Evolutionary conservation across 208 protist species (phyloP).

Genomic region (Wallacemonas rigidus): DNA sequence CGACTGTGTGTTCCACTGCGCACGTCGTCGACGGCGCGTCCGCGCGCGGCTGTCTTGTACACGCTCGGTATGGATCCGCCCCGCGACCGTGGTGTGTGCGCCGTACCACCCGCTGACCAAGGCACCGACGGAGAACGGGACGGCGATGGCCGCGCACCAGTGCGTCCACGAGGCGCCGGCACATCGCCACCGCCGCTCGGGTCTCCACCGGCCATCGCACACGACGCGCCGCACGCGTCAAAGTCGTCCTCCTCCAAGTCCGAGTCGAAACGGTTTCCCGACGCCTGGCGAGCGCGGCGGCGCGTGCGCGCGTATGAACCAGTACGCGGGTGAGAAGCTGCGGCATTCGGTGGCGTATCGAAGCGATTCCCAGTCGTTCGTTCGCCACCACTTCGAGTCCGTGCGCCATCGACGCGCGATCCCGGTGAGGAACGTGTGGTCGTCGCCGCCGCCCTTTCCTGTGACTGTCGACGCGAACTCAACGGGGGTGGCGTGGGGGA

Average conservation of each 20-base stretch:
- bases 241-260: not conserved
- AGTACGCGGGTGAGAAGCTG: not conserved
- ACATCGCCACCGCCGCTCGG: constrained; percentile 40
- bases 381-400: not conserved
- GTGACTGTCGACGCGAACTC: constrained; percentile 9
- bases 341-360: not conserved
- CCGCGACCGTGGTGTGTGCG: not conserved
- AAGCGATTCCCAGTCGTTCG: not conserved
- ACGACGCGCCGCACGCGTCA: not conserved
- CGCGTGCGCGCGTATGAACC: not conserved
- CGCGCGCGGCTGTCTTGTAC: constrained; percentile 7
- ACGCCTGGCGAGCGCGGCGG: not conserved
- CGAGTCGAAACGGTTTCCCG: constrained; percentile 1
- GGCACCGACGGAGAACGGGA: constrained; percentile 1
- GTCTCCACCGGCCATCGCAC: not conserved
- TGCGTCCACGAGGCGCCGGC: constrained; percentile 54
- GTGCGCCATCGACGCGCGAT: not conserved
- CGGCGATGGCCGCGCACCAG: constrained; percentile 36
- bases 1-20: not conserved
- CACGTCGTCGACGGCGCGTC: not conserved
- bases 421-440: not conserved
- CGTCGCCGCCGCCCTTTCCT: not conserved
- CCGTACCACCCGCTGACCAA: not conserved
- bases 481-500: constrained; percentile 29
- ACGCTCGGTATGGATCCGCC: constrained; percentile 3